Evolutionary conservation across 495 filamentous ascomycete genomes (phyloP).

Genomic region (Lophiotrema nucula): DNA sequence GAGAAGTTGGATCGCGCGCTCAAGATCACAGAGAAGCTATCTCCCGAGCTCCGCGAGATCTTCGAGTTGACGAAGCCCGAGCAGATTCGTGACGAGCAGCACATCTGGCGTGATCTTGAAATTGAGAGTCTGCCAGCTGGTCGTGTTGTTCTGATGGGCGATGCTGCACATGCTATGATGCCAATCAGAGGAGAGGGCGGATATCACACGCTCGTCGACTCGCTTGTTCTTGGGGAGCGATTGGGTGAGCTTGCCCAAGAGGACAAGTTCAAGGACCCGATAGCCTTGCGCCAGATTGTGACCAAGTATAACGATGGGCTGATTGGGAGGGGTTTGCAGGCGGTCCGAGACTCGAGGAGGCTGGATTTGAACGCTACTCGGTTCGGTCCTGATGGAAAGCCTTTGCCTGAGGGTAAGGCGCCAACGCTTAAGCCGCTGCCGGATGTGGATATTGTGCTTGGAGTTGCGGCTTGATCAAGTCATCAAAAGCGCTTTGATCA

Average conservation of each 20-base stretch:
- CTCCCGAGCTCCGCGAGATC: constrained; percentile 8
- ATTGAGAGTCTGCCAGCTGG: constrained; percentile 1
- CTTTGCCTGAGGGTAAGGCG: too few relatives aligned
- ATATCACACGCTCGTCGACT: constrained; percentile 1
- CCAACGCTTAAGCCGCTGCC: too few relatives aligned
- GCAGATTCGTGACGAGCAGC: constrained; percentile 1
- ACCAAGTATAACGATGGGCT: neutral
- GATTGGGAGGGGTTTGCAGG: neutral
- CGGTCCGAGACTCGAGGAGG: neutral
- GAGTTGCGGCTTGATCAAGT: too few relatives aligned
- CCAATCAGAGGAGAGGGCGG: constrained; percentile 4
- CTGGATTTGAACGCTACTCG: too few relatives aligned
- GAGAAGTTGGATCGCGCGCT: constrained; percentile 5
- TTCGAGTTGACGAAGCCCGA: constrained; percentile 8
- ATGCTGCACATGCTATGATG: constrained; percentile 10
- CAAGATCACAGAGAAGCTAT: neutral
- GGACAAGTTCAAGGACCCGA: neutral
- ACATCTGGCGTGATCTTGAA: constrained; percentile 10
- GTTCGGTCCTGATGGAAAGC: too few relatives aligned
- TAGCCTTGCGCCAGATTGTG: neutral
- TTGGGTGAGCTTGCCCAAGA: neutral
- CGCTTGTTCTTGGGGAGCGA: neutral
- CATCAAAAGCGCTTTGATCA: too few relatives aligned
- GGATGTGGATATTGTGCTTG: too few relatives aligned
- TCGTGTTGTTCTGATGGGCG: constrained; percentile 2